Base-by-base conservation (phyloP, 2,329 filamentous ascomycete species). In the Domatiomyces globalis region DNA sequence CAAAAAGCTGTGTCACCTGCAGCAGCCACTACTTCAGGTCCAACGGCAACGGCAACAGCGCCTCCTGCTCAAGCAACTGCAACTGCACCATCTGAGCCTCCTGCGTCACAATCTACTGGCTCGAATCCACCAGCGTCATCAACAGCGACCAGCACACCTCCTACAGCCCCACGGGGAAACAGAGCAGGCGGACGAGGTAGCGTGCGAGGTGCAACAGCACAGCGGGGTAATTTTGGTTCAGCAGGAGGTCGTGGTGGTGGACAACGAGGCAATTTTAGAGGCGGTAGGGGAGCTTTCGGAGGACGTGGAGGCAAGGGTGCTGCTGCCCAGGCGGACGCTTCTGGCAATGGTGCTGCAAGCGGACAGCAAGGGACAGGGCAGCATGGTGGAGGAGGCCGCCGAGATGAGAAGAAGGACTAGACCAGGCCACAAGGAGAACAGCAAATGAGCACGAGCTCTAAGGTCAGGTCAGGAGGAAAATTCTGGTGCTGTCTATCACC, bases 221-320 rank as follows among this genome's bases (percentile, higher is more conserved):
- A 60, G 6, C 54, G 60, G 43, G 53, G 60, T 43, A 61, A 59
- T 29, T 60, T 59, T 45, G 56, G 59, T 48, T 56, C 56, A 39
- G 53, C 53, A 29, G 52, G 61, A 45, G 53, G 57, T 42, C 56
- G 60, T 42, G 55, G 55, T 12, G 56, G 49, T 52, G 48, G 50
- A 25, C 57, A 49, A 25, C 53, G 53, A 39, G 50, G 46, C 12
- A 57, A 48, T 22, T 42, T 44, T 39, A 50, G 57, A 29, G 56
- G 51, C 29, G 56, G 56, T 39, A 85, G 90, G 79, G 87, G 87
- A 74, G 83, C 87, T 69, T 78, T 82, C 71, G 84, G 89, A 69
- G 88, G 88, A 67, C 87, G 87, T 66, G 76, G 77, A 64, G 20
- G 45, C n/a, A 29, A 9, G 17, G 27, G 17, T 8, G 45, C 45